phyloP scores from a whole-genome alignment of 139 green algal species.

The Edaphochlamys debaryana region DNA sequence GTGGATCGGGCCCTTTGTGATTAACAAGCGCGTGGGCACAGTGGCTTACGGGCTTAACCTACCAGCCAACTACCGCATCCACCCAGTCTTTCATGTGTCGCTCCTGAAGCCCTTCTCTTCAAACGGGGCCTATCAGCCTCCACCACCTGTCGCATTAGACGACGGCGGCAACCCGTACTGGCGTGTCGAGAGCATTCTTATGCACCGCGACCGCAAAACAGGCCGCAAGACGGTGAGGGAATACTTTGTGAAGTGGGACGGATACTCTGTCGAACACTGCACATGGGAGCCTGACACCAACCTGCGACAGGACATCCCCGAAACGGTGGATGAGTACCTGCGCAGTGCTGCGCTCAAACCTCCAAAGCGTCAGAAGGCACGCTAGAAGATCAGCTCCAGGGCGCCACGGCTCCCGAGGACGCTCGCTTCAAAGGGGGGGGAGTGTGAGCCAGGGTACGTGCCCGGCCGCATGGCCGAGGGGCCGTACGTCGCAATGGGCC shows the following conservation, averaged over 20 bases:
- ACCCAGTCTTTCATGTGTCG: constrained; percentile 52
- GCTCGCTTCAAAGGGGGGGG: too few species aligned
- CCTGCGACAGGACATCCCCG: too few species aligned
- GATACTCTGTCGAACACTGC: too few species aligned
- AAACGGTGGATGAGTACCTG: too few species aligned
- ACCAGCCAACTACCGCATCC: constrained; percentile 33
- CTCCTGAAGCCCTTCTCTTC: background rate
- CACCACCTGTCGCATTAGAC: background rate
- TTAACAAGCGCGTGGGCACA: constrained; percentile 1
- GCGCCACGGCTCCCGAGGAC: too few species aligned
- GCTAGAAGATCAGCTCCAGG: too few species aligned
- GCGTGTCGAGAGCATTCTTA: background rate
- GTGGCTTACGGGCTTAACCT: constrained; percentile 45
- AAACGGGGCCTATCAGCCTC: background rate
- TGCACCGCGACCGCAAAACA: background rate
- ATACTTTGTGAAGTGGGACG: background rate
- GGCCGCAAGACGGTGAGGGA: background rate
- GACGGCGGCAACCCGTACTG: background rate
- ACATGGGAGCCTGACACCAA: too few species aligned
- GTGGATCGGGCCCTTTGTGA: constrained; percentile 54
- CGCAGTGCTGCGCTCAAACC: too few species aligned
- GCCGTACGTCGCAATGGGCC: too few species aligned
- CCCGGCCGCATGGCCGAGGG: too few species aligned
- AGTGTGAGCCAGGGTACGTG: too few species aligned
- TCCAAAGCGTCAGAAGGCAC: too few species aligned